Conservation (phyloP, 805 yeast species). For the Kockiozyma suomiensis region DNA sequence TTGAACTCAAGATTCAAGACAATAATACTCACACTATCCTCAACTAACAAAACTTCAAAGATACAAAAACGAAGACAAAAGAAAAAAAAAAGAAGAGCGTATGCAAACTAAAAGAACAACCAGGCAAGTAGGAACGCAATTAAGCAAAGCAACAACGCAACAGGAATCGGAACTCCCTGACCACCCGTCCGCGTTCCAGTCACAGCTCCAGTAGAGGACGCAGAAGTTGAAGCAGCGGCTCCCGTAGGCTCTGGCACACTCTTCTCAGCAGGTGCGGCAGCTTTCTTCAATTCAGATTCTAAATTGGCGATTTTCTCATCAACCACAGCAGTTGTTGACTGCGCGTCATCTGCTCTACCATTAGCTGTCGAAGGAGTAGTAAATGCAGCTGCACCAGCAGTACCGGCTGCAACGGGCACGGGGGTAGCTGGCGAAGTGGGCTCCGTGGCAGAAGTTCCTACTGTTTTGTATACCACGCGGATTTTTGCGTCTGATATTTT, state of each 20-base stretch:
- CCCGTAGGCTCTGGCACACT: background rate
- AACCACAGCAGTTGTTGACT: slow-evolving; percentile 22
- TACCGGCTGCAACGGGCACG: slow-evolving; percentile 35
- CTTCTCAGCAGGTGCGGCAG: slow-evolving; percentile 11
- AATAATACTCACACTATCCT: no score
- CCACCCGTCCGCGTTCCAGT: slow-evolving; percentile 32
- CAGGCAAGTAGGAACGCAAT: slow-evolving; percentile 65
- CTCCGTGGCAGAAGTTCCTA: slow-evolving; percentile 4
- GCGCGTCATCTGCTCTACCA: slow-evolving; percentile 16
- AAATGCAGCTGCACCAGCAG: slow-evolving; percentile 8
- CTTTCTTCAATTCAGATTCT: slow-evolving; percentile 23
- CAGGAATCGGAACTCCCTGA: slow-evolving; percentile 57
- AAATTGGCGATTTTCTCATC: slow-evolving; percentile 21
- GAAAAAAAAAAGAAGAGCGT: background rate
- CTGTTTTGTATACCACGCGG: slow-evolving; percentile 20
- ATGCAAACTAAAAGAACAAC: slow-evolving; percentile 57
- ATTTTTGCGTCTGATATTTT: slow-evolving; percentile 26
- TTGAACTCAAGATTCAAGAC: no score
- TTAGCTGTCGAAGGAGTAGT: slow-evolving; percentile 25
- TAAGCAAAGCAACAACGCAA: slow-evolving; percentile 58
- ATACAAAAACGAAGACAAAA: background rate
- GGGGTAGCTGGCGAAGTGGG: slow-evolving; percentile 34
- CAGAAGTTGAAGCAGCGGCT: slow-evolving; percentile 18
- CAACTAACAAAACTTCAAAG: no score
- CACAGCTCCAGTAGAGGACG: slow-evolving; percentile 24